These are phyloP conservation scores for Iberis pinnata DNA, from an alignment of 345 rosid species.

Conservation along the genomic window DNA sequence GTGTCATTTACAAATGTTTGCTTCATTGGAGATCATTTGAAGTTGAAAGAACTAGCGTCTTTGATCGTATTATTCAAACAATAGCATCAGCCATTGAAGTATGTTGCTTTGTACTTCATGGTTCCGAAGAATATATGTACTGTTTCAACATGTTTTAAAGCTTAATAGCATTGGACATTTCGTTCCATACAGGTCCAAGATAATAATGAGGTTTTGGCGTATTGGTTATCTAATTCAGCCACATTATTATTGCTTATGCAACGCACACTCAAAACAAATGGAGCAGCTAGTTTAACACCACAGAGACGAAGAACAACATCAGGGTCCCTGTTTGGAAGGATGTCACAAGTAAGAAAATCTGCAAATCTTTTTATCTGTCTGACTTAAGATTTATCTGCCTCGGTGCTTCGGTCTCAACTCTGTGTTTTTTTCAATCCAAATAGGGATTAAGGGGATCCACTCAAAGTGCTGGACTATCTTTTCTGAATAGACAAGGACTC, in stretches of 20 bases:
- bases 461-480: no score
- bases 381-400: no score
- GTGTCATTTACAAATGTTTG: constrained; percentile 84
- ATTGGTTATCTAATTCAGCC: constrained; percentile 91
- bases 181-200: constrained; percentile 63
- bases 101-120: neutral
- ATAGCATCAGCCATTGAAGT: no score
- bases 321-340: constrained; percentile 84
- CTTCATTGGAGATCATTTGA: constrained; percentile 96
- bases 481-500: no score
- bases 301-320: constrained; percentile 90
- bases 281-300: constrained; percentile 93
- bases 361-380: no score
- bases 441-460: no score
- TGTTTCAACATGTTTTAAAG: no score
- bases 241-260: constrained; percentile 81
- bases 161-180: no score
- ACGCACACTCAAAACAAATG: constrained; percentile 84
- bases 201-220: constrained; percentile 66
- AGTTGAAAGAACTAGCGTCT: constrained; percentile 86
- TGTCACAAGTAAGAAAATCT: constrained; percentile 92
- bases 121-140: no score
- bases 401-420: no score
- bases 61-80: constrained; percentile 76
- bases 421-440: no score